phyloP scores from a whole-genome alignment of 306 rosid species.

The Luffa acutangula region DNA sequence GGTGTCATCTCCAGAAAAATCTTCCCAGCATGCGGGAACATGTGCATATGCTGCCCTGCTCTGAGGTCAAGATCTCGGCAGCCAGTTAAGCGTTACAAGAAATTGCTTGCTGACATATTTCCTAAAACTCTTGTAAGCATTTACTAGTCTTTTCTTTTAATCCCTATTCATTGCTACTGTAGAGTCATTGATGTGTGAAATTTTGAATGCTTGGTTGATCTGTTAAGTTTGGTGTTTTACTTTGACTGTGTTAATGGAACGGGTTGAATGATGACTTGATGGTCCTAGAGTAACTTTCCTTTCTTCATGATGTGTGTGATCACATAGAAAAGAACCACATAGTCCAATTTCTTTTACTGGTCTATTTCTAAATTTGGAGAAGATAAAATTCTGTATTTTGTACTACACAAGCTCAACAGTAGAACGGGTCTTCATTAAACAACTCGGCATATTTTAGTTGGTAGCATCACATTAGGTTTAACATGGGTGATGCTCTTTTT shows the following conservation, averaged over 20 bases:
- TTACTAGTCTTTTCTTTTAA: not conserved
- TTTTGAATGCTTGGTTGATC: not conserved
- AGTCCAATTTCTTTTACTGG: not conserved
- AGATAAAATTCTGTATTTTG: not conserved
- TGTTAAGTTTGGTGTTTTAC: not conserved
- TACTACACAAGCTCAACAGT: not conserved
- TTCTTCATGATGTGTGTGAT: not conserved
- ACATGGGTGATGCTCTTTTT: not conserved
- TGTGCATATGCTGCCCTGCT: conserved; percentile 98
- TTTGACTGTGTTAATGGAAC: not conserved
- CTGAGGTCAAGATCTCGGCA: conserved; percentile 92
- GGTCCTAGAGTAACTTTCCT: not conserved
- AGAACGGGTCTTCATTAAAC: not conserved
- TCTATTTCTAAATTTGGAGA: not conserved
- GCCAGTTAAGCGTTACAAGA: conserved; percentile 92
- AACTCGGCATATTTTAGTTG: not conserved
- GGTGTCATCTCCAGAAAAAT: conserved; percentile 84
- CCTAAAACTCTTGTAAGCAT: conserved; percentile 71
- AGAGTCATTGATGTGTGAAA: not conserved
- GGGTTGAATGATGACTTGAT: not conserved
- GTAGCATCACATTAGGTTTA: not conserved
- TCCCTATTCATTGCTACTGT: not conserved
- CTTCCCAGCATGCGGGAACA: conserved; percentile 88
- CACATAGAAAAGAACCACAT: not conserved
- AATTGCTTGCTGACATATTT: conserved; percentile 78